Evolutionary conservation across 768 basidiomycete species (phyloP), one percentile per base, ranked within the genome.

Genomic region (Agaricus subrufescens): DNA sequence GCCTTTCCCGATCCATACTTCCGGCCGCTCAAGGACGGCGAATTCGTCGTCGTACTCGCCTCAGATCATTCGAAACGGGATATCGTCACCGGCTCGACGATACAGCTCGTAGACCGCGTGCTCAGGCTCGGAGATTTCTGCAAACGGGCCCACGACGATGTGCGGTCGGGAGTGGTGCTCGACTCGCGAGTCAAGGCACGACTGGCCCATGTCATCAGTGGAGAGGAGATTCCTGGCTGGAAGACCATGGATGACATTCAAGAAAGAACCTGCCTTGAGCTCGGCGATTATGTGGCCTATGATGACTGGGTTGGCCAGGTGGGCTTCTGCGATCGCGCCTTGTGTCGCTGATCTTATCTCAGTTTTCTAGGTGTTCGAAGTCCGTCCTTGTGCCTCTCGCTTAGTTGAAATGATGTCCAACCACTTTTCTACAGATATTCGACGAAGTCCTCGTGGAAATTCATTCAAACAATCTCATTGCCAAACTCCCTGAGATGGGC

Each of bases 291-390:
- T 73, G 90, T 95, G 47, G 74, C 85, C 15, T 83, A 84, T 63
- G 82, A 89, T 61, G 83, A 92, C 67, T 97, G 94, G 94, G 75
- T 96, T 63, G 94, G 94, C 51, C 91, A 93, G 78, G 91, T 90
- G 67, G 66, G 81, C 65, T 42, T n/a, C 56, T 49, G 31, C n/a
- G 44, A 54, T 34, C 12, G 40, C 42, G 46, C 56, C 64, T 45
- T 60, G 52, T 8, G 34, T 34, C 34, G 34, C 11, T 11, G 34
- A 34, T 34, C 52, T 48, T 29, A 56, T 60, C 53, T 25, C 23
- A 15, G 23, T 29, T 59, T 58, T 25, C 58, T 25, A 90, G 86
- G 79, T 93, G 43, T 81, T 91, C 53, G 91, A 93, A 81, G 90
- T 92, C 67, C 60, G 79, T 56, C 31, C 48, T 30, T 38, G 26